These are phyloP conservation scores for Trypanosoma conorhini DNA, from an alignment of 208 protist species.

Conservation along the genomic window DNA sequence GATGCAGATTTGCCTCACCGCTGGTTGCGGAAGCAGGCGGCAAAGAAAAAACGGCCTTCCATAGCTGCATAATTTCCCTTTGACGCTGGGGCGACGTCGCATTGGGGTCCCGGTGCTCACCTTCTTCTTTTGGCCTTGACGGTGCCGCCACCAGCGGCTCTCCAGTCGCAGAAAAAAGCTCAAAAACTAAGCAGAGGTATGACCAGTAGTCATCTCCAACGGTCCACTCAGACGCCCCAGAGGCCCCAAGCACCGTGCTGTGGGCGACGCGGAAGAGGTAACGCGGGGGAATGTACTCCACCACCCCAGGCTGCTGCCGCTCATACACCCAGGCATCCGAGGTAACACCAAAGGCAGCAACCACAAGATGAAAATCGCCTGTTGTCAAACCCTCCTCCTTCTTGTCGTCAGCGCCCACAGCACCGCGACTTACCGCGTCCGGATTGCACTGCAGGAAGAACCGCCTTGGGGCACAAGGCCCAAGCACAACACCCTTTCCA, in stretches of 20 bases:
- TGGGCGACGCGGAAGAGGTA: conserved; percentile 79
- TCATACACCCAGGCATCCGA: conserved; percentile 76
- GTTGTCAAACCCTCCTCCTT: conserved; percentile 29
- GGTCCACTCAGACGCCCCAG: conserved; percentile 59
- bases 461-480: conserved; percentile 65
- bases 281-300: conserved; percentile 78
- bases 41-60: conserved; percentile 41
- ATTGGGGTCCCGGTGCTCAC: conserved; percentile 2
- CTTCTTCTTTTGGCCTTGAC: conserved; percentile 6
- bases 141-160: conserved; percentile 52
- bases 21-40: background rate
- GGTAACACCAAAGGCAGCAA: conserved; percentile 66
- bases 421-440: background rate
- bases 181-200: conserved; percentile 74
- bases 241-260: conserved; percentile 31
- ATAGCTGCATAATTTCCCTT: conserved; percentile 30
- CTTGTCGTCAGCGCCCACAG: background rate
- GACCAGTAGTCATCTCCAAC: conserved; percentile 84
- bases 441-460: conserved; percentile 66
- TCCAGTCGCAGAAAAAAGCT: conserved; percentile 66
- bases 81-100: background rate
- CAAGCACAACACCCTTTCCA: conserved; percentile 80
- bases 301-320: conserved; percentile 81
- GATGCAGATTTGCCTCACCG: background rate
- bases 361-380: conserved; percentile 59